Percentiles rank a stretch among this genome's conserved stretches.
Evolutionary conservation across 768 basidiomycete species (phyloP).

Genomic region (Xerocomellus dryophilus): DNA sequence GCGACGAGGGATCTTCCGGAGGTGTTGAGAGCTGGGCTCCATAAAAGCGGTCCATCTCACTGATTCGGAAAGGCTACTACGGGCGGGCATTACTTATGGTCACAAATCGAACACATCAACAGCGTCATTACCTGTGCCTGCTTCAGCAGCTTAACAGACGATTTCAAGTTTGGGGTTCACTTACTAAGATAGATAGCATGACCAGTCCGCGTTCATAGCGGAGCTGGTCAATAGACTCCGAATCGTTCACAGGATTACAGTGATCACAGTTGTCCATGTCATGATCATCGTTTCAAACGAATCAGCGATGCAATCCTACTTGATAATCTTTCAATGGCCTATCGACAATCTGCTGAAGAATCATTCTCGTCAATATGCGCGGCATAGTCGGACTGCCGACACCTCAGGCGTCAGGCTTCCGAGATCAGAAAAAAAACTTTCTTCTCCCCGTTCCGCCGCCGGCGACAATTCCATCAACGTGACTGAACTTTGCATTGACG

Average conservation of each 20-base stretch:
- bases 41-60: neutral
- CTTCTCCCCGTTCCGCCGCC: neutral
- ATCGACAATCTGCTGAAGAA: neutral
- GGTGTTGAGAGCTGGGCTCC: conserved; percentile 35
- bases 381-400: neutral
- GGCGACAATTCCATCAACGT: neutral
- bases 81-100: neutral
- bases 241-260: neutral
- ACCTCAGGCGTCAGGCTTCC: neutral
- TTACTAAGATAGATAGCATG: too few relatives aligned
- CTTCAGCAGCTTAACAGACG: neutral
- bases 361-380: neutral
- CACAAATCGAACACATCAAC: neutral
- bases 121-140: neutral
- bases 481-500: too few relatives aligned
- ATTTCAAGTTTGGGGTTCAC: neutral
- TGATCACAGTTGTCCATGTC: neutral
- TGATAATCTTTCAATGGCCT: neutral
- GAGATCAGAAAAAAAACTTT: neutral
- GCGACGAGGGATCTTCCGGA: conserved; percentile 55
- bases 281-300: neutral
- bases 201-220: neutral
- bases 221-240: neutral
- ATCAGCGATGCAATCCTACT: neutral
- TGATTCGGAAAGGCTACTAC: too few relatives aligned